These are phyloP conservation scores for Cercospora sp. DNA, from an alignment of 2,329 filamentous ascomycete species.

Conservation along the genomic window DNA sequence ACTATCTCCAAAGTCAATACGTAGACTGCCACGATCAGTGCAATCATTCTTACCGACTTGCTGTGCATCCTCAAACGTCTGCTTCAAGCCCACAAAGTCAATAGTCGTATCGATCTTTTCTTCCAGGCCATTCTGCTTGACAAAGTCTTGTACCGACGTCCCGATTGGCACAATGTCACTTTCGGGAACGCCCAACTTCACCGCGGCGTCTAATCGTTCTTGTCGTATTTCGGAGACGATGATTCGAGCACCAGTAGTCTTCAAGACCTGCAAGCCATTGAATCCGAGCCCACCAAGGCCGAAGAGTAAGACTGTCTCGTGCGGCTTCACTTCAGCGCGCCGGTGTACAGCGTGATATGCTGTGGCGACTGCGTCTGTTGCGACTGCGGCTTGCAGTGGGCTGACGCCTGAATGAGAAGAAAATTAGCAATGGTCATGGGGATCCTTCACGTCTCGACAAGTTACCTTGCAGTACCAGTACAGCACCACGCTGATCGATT, in stretches of 20 bases:
- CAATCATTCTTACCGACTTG: conserved; percentile 32
- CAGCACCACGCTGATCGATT: neutral
- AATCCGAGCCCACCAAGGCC: neutral
- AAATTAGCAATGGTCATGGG: neutral
- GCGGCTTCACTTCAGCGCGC: neutral
- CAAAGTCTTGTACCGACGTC: neutral
- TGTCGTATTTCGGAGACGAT: neutral
- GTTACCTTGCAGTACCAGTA: neutral
- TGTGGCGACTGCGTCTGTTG: neutral
- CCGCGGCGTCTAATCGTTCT: neutral
- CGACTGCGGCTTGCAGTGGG: neutral
- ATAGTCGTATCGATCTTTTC: conserved; percentile 21
- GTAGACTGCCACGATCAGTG: no score
- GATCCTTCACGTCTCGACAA: no score
- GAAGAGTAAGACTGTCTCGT: neutral
- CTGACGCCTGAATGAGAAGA: neutral
- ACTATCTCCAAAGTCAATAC: neutral
- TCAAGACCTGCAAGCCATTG: neutral
- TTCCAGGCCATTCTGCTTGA: conserved; percentile 2
- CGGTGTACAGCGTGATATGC: neutral
- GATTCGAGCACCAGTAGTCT: neutral
- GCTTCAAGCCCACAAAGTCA: conserved; percentile 31
- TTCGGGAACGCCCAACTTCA: neutral
- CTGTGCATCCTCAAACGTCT: conserved; percentile 44
- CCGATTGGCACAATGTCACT: neutral